Evolutionary conservation across 2,329 filamentous ascomycete species (phyloP).

Genomic region (Venturia aucupariae): DNA sequence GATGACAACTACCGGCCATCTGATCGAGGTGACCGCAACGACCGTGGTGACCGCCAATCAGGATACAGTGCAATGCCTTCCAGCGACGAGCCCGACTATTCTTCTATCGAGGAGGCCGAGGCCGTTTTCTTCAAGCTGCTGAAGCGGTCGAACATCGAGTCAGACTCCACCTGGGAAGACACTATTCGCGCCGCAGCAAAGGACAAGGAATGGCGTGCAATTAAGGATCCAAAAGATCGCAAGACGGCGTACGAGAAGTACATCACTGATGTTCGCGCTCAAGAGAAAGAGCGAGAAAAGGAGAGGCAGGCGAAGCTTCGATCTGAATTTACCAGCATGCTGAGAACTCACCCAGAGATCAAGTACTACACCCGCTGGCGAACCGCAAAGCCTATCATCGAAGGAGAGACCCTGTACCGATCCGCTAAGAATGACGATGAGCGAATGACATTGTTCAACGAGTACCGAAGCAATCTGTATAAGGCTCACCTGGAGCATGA

Average conservation of each 20-base stretch:
- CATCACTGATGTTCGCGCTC: conserved; percentile 75
- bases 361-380: conserved; percentile 96
- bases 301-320: conserved; percentile 87
- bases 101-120: conserved; percentile 58
- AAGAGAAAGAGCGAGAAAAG: conserved; percentile 91
- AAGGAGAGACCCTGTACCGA: conserved; percentile 90
- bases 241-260: conserved; percentile 93
- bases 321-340: conserved; percentile 90
- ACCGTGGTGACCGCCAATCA: conserved; percentile 8
- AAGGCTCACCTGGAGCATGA: conserved; percentile 72
- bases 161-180: conserved; percentile 90
- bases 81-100: conserved; percentile 5
- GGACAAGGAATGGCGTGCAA: conserved; percentile 84
- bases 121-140: conserved; percentile 87
- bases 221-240: conserved; percentile 86
- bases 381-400: conserved; percentile 86
- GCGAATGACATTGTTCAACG: conserved; percentile 81
- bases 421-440: conserved; percentile 82
- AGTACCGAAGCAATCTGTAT: conserved; percentile 80
- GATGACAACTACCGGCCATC: conserved; percentile 36
- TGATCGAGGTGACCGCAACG: conserved; percentile 35
- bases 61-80: conserved; percentile 11
- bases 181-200: conserved; percentile 77
- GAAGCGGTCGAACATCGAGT: conserved; percentile 72
- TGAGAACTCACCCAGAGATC: conserved; percentile 88